A percentile compares a stretch with the other conserved stretches of the same genome.
Conservation (phyloP, 129 eudicot genomes). For the Centaurea solstitialis region DNA sequence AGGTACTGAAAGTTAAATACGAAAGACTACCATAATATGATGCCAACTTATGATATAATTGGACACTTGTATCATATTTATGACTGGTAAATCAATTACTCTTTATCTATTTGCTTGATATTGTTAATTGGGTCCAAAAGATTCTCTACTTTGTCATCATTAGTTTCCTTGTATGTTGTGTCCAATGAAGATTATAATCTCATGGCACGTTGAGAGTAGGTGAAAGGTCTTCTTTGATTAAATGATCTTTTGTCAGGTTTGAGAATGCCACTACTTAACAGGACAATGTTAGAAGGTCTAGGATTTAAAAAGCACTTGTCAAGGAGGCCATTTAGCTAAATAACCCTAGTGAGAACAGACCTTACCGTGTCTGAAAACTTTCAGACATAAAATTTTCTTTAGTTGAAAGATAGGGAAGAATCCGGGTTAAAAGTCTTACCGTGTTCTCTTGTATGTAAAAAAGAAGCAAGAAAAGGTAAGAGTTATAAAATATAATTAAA, state of each 20-base stretch:
- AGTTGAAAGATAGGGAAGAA: not conserved
- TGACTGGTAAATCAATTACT: not conserved
- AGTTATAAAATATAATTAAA: no score
- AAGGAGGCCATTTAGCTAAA: not conserved
- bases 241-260: not conserved
- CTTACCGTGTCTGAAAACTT: not conserved
- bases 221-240: not conserved
- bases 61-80: not conserved
- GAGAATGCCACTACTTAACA: not conserved
- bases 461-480: not conserved
- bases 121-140: conserved; percentile 4
- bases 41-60: not conserved
- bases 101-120: not conserved
- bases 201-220: not conserved
- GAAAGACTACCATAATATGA: not conserved
- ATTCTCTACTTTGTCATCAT: not conserved
- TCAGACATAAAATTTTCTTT: not conserved
- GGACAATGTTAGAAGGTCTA: not conserved
- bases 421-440: not conserved
- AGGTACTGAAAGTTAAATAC: not conserved
- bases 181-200: not conserved
- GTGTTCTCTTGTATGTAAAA: not conserved
- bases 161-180: not conserved
- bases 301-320: not conserved
- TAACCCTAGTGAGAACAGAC: not conserved